Evolutionary conservation across 2,329 filamentous ascomycete genomes (phyloP).

Genomic region (Talaromyces albobiverticillius): DNA sequence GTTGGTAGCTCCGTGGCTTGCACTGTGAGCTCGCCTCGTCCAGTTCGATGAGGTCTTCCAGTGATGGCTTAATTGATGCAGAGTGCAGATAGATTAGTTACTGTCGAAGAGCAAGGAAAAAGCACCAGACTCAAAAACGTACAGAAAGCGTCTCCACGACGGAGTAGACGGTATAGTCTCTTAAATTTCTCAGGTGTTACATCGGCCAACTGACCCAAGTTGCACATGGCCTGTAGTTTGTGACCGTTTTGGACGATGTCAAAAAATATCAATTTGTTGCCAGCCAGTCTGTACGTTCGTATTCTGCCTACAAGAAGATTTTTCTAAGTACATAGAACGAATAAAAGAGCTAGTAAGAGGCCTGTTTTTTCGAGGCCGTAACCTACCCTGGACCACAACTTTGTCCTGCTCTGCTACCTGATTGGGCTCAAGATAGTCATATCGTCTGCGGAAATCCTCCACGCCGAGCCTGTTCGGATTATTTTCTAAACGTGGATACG

Average conservation of each 20-base stretch:
- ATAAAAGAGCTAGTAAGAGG: slow-evolving; percentile 2
- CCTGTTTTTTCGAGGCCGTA: slow-evolving; percentile 17
- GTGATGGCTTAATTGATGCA: too few species aligned
- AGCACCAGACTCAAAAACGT: slow-evolving; percentile 39
- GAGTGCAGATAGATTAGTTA: background rate
- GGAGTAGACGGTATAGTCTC: slow-evolving; percentile 62
- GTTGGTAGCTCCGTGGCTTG: slow-evolving; percentile 65
- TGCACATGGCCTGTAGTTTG: slow-evolving; percentile 73
- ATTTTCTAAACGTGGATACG: slow-evolving; percentile 37
- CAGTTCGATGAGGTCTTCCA: slow-evolving; percentile 67
- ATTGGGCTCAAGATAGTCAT: slow-evolving; percentile 34
- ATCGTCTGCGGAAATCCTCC: slow-evolving; percentile 36
- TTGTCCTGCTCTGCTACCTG: slow-evolving; percentile 38
- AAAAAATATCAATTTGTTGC: slow-evolving; percentile 79
- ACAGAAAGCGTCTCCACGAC: slow-evolving; percentile 83
- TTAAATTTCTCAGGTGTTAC: slow-evolving; percentile 50
- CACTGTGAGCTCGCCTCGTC: slow-evolving; percentile 73
- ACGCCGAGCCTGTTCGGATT: slow-evolving; percentile 31
- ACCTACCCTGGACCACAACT: slow-evolving; percentile 45
- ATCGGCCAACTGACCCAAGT: slow-evolving; percentile 49
- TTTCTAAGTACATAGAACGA: slow-evolving; percentile 39
- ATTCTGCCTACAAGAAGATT: slow-evolving; percentile 64
- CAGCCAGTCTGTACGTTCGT: slow-evolving; percentile 65
- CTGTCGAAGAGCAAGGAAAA: background rate
- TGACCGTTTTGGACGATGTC: slow-evolving; percentile 72